phyloP scores from a whole-genome alignment of 2,329 filamentous ascomycete genomes.

The Coniochaeta prunicola region DNA sequence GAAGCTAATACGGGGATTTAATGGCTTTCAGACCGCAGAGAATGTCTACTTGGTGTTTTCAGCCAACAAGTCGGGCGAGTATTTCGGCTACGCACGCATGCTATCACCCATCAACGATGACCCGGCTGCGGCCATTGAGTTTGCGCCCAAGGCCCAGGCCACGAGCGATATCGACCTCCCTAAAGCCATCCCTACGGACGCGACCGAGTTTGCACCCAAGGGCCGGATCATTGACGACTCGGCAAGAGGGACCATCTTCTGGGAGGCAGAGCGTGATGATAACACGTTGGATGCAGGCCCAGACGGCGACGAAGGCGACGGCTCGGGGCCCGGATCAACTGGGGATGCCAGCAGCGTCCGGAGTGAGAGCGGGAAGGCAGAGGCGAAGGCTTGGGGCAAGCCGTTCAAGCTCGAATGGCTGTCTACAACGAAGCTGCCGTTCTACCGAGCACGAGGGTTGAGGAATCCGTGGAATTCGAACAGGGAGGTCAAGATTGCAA shows the following conservation, averaged over 20 bases:
- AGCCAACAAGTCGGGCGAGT: slow-evolving; percentile 94
- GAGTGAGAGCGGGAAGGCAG: slow-evolving; percentile 31
- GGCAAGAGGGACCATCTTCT: slow-evolving; percentile 91
- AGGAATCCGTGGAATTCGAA: slow-evolving; percentile 95
- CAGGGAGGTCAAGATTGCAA: slow-evolving; percentile 89
- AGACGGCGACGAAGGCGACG: slow-evolving; percentile 21
- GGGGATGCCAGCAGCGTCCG: slow-evolving; percentile 30
- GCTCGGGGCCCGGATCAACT: slow-evolving; percentile 23
- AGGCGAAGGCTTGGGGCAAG: slow-evolving; percentile 72
- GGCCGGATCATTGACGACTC: slow-evolving; percentile 90
- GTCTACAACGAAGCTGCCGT: slow-evolving; percentile 74
- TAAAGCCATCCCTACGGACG: slow-evolving; percentile 71
- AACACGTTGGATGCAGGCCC: slow-evolving; percentile 5
- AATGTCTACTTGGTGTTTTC: slow-evolving; percentile 92
- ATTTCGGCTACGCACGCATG: slow-evolving; percentile 94
- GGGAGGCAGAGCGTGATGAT: slow-evolving; percentile 71
- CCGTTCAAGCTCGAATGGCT: slow-evolving; percentile 90
- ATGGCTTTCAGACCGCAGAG: slow-evolving; percentile 55
- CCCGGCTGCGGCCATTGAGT: slow-evolving; percentile 59
- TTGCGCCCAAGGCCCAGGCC: slow-evolving; percentile 57
- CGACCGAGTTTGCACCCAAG: slow-evolving; percentile 69
- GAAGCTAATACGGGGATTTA: background rate
- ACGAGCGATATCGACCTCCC: slow-evolving; percentile 59
- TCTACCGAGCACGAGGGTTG: slow-evolving; percentile 79
- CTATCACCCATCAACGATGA: slow-evolving; percentile 75